These are phyloP conservation scores for Cucumis melo DNA, from an alignment of 306 rosid species.

Conservation along the genomic window DNA sequence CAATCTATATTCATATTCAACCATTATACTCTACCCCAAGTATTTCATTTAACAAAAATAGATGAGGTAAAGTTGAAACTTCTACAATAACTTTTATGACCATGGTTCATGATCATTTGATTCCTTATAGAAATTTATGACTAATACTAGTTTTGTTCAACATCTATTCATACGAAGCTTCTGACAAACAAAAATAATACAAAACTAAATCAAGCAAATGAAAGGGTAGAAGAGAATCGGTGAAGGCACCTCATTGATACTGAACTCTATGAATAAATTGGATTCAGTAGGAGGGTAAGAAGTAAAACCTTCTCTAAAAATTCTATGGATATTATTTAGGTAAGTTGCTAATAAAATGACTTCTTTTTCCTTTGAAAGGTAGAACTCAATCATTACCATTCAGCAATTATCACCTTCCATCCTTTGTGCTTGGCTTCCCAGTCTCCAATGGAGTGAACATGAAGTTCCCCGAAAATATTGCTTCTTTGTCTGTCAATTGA, in stretches of 20 bases:
- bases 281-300: not conserved
- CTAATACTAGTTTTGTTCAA: not conserved
- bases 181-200: not conserved
- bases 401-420: slow-evolving; percentile 13
- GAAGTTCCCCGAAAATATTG: slow-evolving; percentile 69
- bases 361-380: not conserved
- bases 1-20: no score
- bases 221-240: not conserved
- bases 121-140: not conserved
- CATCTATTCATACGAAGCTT: not conserved
- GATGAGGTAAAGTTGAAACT: not conserved
- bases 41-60: no score
- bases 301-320: not conserved
- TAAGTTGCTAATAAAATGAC: not conserved
- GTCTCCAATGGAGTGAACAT: slow-evolving; percentile 51
- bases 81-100: not conserved
- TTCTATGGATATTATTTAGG: not conserved
- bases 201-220: not conserved
- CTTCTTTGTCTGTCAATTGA: slow-evolving; percentile 63
- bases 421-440: slow-evolving; percentile 16
- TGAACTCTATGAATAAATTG: not conserved
- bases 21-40: no score
- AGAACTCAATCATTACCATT: not conserved
- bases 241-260: not conserved
- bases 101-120: not conserved